Base-by-base conservation (phyloP, 441 rosid genomes). In the Adansonia rubrostipa region DNA sequence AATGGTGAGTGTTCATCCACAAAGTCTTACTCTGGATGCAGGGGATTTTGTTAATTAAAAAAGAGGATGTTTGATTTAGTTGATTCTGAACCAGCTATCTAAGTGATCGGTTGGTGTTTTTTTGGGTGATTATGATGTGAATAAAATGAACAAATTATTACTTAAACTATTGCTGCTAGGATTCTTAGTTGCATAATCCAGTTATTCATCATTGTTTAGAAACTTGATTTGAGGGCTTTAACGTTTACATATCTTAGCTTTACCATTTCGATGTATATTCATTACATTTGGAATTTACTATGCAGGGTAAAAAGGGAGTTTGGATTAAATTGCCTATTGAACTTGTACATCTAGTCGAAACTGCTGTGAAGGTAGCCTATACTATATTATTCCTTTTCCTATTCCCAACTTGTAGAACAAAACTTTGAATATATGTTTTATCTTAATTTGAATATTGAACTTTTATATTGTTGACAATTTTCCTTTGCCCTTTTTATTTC, bases 251-350 rank as follows among this genome's bases (percentile, higher is more conserved):
- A 22, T 36, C 9, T 44, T 48, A 42, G 48, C 69, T 13, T 54
- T 68, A 71, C 44, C 5, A 71, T 75, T 14, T 36, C 45, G 14
- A 22, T 42, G 22, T 14, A 22, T 68, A 40, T 28, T 22, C 45
- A 50, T 71, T 4, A 9, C 22, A 3, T 45, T 24, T 19, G 74
- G 42, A 24, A 2, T 77, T 28, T 20, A 3, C 9, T 36, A 67
- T 78, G 82, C 90, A 94, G 98, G 90, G 93, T 19, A 94, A 92
- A 83, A 88, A 57, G 63, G 98, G 95, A 58, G 86, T 93, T 65
- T 94, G 98, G 98, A 88, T 93, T 76, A 94, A 89, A 80, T 70
- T 94, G 78, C 98, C 96, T 13, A 85, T 92, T 80, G 79, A 83
- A 61, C 89, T 88, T 17, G 92, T 80, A 9, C 90, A 89, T 86